Evolutionary conservation across 2,329 filamentous ascomycete genomes (phyloP), one percentile per base, ranked within the genome.

Genomic region (Alternaria sp.): DNA sequence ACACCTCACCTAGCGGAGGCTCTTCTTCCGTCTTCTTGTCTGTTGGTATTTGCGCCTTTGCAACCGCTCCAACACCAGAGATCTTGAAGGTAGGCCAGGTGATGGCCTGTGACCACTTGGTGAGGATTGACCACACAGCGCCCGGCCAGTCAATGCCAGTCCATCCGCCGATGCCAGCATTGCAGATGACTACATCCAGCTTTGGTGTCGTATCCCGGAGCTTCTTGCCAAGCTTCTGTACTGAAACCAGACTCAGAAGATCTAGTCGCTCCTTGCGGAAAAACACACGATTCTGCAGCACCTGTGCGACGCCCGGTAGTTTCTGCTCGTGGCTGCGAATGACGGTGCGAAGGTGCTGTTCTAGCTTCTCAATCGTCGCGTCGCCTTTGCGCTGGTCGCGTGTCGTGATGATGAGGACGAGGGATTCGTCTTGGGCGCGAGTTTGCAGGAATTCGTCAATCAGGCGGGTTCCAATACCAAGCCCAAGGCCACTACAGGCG

Each of bases 91-190:
- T 81, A 0, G 94, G 93, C 83, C 87, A 96, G 6, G 92, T 94
- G 28, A 88, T 84, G 1, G 88, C 82, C 65, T 91, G 84, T 10
- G 89, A 74, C 57, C 90, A 80, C 55, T 93, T 88, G 10, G 84
- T 87, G 44, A 90, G 70, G 5, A 86, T 70, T 9, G 72, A 76
- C 79, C 80, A 86, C 29, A 88, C 76, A 1, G 91, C 86, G 53
- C 71, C 68, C 1, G 81, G 77, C 86, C 88, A 97, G 75, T 92
- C 80, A 57, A 96, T 75, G n/a, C 91, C 91, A 0, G 82, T 85
- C 90, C 92, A 97, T 2, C 92, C 93, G 23, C 93, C 92, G 37
- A 94, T 89, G 0, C 93, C 95, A 14, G 94, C 94, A 77, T 97
- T 97, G 74, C 91, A 89, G 36, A 98, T 83, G 23, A 95, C 82